Conservation (phyloP, 228 moss, liverwort and hornwort species). For the Sphagnum magellanicum region DNA sequence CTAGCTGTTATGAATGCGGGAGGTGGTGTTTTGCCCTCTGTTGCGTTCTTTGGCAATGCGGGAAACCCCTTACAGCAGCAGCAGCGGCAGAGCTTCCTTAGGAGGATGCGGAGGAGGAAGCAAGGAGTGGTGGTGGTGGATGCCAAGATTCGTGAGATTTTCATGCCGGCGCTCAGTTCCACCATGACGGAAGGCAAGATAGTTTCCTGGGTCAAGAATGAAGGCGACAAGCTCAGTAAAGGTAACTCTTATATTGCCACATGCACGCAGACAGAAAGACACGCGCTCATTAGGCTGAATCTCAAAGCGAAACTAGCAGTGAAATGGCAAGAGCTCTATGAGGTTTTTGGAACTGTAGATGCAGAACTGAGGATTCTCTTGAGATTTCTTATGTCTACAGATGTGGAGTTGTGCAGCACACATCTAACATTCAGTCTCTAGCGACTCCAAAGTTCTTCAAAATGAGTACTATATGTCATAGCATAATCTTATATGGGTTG, state of each 20-base stretch:
- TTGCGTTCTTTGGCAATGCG: slow-evolving; percentile 7
- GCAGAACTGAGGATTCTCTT: too few species aligned
- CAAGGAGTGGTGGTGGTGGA: slow-evolving; percentile 28
- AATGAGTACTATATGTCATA: too few species aligned
- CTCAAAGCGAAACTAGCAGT: too few species aligned
- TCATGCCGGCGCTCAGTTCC: slow-evolving; percentile 98
- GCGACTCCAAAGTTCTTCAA: too few species aligned
- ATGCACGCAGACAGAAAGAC: too few species aligned
- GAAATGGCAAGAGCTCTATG: too few species aligned
- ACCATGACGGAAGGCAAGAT: slow-evolving; percentile 99
- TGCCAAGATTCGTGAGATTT: slow-evolving; percentile 98
- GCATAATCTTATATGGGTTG: too few species aligned
- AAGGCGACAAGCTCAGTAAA: slow-evolving; percentile 94
- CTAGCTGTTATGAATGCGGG: not conserved
- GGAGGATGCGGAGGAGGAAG: not conserved
- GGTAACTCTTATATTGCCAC: slow-evolving; percentile 4
- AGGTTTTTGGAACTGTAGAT: too few species aligned
- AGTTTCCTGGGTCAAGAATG: slow-evolving; percentile 94
- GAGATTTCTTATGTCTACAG: too few species aligned
- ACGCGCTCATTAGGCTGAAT: too few species aligned
- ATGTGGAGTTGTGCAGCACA: too few species aligned
- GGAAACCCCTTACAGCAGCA: slow-evolving; percentile 6
- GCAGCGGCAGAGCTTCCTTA: slow-evolving; percentile 3
- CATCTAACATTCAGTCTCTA: too few species aligned
- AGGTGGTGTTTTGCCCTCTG: not conserved